A percentile compares a stretch with the other conserved stretches of the same genome.
phyloP scores from a whole-genome alignment of 345 rosid species.

The Murraya paniculata region DNA sequence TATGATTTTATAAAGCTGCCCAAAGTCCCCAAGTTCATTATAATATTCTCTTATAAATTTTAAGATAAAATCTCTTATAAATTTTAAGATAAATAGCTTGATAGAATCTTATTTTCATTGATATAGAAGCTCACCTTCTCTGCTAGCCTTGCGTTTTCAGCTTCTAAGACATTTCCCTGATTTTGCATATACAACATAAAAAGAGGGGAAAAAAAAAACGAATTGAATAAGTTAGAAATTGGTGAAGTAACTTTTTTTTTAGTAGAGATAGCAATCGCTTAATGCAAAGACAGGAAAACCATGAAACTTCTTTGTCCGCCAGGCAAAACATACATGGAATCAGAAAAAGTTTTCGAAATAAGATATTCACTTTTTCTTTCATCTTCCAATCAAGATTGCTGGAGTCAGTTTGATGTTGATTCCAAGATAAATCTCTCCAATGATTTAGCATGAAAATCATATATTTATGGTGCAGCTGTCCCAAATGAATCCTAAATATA shows the following conservation, averaged over 20 bases:
- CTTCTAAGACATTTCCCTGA: constrained; percentile 57
- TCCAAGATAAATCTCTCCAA: not conserved
- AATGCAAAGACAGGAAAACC: not conserved
- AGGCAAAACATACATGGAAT: not conserved
- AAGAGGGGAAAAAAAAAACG: not conserved
- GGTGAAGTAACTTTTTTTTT: not conserved
- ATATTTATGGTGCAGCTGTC: no score
- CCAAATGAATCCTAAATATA: no score
- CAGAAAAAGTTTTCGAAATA: no score
- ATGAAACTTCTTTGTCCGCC: not conserved
- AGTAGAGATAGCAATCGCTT: not conserved
- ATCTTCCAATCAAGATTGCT: not conserved
- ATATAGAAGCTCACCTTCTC: constrained; percentile 41
- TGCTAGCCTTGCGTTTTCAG: constrained; percentile 56
- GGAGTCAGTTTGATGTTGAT: no score
- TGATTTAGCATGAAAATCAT: not conserved
- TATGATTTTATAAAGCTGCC: not conserved
- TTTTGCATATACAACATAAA: constrained; percentile 7
- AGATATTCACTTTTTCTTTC: not conserved
- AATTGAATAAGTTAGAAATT: not conserved
- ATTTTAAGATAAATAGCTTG: not conserved
- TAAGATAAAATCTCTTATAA: no score
- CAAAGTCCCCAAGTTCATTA: not conserved
- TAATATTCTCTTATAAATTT: not conserved
- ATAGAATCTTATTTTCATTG: not conserved